Percentiles rank a stretch among this genome's conserved stretches.
Conservation (phyloP, 2,329 filamentous ascomycete species). For the Emmonsiellopsis sp. region DNA sequence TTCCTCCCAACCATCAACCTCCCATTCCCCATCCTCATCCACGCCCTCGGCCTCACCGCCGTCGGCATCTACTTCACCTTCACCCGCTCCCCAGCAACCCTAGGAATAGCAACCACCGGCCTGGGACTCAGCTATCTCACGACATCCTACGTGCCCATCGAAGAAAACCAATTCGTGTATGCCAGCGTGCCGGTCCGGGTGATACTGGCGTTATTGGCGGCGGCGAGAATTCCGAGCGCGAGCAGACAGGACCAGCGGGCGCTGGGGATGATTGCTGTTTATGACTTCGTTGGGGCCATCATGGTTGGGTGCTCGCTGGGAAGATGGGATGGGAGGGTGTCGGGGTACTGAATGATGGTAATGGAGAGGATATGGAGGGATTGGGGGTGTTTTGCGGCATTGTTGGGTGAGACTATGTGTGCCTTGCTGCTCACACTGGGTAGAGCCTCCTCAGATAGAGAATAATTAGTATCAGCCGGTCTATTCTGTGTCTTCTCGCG, state of each 20-base stretch:
- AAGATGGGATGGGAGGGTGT: neutral
- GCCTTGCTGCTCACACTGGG: neutral
- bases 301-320: neutral
- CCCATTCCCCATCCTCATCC: slow-evolving; percentile 1
- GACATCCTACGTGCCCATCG: slow-evolving; percentile 2
- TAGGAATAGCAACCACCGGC: neutral
- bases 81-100: neutral
- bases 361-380: neutral
- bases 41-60: neutral
- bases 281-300: neutral
- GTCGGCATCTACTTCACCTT: slow-evolving; percentile 1
- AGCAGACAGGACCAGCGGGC: neutral
- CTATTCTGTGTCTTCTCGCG: too few relatives aligned
- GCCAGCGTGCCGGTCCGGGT: slow-evolving; percentile 3
- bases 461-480: too few relatives aligned
- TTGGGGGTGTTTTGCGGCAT: neutral
- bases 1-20: slow-evolving; percentile 3
- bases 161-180: slow-evolving; percentile 3
- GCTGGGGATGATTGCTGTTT: neutral
- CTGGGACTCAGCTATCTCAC: neutral
- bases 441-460: neutral
- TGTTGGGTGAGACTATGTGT: neutral
- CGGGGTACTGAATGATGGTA: neutral
- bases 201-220: neutral
- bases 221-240: neutral